A percentile compares a stretch with the other conserved stretches of the same genome.
Conservation (phyloP, 306 rosid species). For the Vigna nakashimae region DNA sequence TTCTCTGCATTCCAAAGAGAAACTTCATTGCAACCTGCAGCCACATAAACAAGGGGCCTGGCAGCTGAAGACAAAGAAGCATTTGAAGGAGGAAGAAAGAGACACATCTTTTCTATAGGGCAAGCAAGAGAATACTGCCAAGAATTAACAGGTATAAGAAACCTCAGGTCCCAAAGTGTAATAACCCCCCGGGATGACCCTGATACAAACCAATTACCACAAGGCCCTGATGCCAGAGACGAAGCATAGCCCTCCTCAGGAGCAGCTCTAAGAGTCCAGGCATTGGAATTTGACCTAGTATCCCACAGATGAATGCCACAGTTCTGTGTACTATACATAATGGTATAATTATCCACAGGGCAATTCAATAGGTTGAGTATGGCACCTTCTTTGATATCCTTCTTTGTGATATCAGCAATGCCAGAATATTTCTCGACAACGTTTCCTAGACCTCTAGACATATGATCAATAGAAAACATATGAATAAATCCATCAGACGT, state of each 20-base stretch:
- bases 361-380: conserved; percentile 72
- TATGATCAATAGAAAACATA: conserved; percentile 88
- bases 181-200: conserved; percentile 95
- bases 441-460: conserved; percentile 86
- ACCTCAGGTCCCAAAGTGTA: conserved; percentile 98
- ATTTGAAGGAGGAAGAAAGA: conserved; percentile 82
- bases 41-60: conserved; percentile 95
- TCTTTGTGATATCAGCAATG: conserved; percentile 86
- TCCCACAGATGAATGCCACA: conserved; percentile 98
- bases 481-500: conserved; percentile 94
- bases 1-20: conserved; percentile 99
- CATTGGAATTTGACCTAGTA: conserved; percentile 74
- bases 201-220: conserved; percentile 95
- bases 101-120: conserved; percentile 91
- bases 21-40: conserved; percentile 95
- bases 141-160: conserved; percentile 83
- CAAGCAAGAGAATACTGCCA: conserved; percentile 89
- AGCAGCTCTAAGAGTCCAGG: conserved; percentile 79
- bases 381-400: conserved; percentile 93
- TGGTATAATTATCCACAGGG: conserved; percentile 63
- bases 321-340: conserved; percentile 93
- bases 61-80: conserved; percentile 71
- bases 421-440: conserved; percentile 96
- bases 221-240: conserved; percentile 79
- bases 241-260: conserved; percentile 92